Percentiles rank a stretch among this genome's conserved stretches.
Evolutionary conservation across 2,329 filamentous ascomycete species (phyloP).

Genomic region (Exophiala viscosa): DNA sequence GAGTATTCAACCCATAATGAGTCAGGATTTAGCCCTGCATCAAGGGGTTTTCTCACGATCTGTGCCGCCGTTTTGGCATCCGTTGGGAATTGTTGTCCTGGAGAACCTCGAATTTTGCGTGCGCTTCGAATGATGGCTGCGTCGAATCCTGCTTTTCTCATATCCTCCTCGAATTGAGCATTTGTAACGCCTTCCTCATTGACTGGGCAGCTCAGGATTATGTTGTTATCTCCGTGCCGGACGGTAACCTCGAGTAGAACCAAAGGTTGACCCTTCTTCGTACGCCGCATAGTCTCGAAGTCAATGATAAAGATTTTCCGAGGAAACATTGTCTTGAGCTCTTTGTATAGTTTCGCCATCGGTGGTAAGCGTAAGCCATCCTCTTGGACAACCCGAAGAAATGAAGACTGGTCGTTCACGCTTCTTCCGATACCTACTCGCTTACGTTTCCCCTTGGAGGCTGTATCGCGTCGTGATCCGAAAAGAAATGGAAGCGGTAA

Average conservation of each 20-base stretch:
- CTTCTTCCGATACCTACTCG: too few relatives aligned
- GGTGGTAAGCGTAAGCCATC: too few relatives aligned
- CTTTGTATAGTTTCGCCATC: too few relatives aligned
- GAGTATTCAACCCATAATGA: slow-evolving; percentile 9
- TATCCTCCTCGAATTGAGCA: background rate
- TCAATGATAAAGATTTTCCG: too few relatives aligned
- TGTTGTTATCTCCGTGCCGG: slow-evolving; percentile 4
- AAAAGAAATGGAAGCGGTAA: too few relatives aligned
- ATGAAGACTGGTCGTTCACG: too few relatives aligned
- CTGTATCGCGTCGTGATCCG: too few relatives aligned
- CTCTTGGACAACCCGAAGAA: too few relatives aligned
- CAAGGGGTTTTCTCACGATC: slow-evolving; percentile 2
- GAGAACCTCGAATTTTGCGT: slow-evolving; percentile 1
- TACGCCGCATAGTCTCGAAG: too few relatives aligned
- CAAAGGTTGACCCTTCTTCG: too few relatives aligned
- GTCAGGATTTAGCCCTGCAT: slow-evolving; percentile 4
- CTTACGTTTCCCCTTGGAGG: too few relatives aligned
- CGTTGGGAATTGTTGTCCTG: background rate
- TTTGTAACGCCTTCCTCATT: slow-evolving; percentile 8
- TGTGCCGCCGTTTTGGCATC: slow-evolving; percentile 7
- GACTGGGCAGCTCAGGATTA: slow-evolving; percentile 6
- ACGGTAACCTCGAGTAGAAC: slow-evolving; percentile 5
- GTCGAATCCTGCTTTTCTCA: background rate
- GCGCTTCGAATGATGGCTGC: background rate
- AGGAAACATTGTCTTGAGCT: too few relatives aligned